phyloP scores from a whole-genome alignment of 2,329 filamentous ascomycete genomes.

The Byssochlamys sp. region DNA sequence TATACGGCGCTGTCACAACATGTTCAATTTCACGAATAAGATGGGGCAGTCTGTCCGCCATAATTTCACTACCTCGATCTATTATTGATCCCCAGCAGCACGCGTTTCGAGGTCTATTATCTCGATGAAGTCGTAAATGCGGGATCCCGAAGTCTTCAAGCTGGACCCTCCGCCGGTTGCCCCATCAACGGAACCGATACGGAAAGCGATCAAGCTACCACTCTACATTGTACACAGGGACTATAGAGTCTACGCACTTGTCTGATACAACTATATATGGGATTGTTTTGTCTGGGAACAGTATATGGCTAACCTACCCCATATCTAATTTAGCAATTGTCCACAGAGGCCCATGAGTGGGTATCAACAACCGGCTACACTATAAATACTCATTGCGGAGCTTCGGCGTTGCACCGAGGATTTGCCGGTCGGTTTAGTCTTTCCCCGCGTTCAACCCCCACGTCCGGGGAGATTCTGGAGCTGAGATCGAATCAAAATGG shows the following conservation, averaged over 20 bases:
- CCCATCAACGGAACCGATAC: conserved; percentile 5
- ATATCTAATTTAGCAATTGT: background rate
- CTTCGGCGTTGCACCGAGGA: background rate
- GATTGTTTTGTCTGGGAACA: background rate
- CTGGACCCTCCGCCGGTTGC: conserved; percentile 5
- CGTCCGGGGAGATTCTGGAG: background rate
- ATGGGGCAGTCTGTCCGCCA: conserved; percentile 14
- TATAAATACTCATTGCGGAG: background rate
- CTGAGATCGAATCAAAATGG: background rate
- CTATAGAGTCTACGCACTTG: background rate
- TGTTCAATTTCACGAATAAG: conserved; percentile 38
- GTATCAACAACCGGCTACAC: background rate
- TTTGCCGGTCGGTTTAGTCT: background rate
- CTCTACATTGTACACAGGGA: background rate
- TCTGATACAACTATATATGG: background rate
- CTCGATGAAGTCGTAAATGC: background rate
- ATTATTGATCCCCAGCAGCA: background rate
- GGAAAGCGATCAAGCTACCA: background rate
- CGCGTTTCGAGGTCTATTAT: background rate
- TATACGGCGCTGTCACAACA: conserved; percentile 40
- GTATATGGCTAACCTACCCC: background rate
- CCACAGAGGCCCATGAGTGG: background rate
- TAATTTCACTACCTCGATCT: conserved; percentile 7
- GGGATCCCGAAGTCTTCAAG: background rate
- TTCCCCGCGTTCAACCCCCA: background rate